Evolutionary conservation across 2,329 filamentous ascomycete species (phyloP).

Genomic region (Dactylonectria macrodidyma): DNA sequence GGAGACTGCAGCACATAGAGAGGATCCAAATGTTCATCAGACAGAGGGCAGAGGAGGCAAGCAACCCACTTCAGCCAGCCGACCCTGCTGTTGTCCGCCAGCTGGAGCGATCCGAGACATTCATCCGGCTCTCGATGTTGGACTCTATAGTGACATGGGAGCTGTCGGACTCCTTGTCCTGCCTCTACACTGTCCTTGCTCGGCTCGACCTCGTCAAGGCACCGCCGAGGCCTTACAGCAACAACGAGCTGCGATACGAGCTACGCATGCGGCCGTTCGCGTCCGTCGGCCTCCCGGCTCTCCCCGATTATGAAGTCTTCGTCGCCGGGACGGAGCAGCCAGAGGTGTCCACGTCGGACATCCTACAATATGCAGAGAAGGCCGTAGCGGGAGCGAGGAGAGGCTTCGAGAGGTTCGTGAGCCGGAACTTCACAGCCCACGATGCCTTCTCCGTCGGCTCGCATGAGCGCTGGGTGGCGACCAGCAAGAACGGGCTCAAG

Average conservation of each 20-base stretch:
- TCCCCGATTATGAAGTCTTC: conserved; percentile 77
- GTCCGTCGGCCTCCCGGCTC: conserved; percentile 75
- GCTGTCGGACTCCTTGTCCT: conserved; percentile 67
- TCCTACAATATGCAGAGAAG: conserved; percentile 63
- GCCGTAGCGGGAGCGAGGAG: conserved; percentile 65
- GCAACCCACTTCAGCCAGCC: conserved; percentile 26
- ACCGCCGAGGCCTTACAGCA: conserved; percentile 75
- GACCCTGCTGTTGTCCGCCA: conserved; percentile 57
- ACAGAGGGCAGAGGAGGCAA: conserved; percentile 53
- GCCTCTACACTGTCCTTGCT: conserved; percentile 77
- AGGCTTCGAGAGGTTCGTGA: conserved; percentile 65
- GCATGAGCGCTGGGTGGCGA: conserved; percentile 73
- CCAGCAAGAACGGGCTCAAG: conserved; percentile 73
- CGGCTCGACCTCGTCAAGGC: conserved; percentile 69
- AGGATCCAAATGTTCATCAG: conserved; percentile 79
- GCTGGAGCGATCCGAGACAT: conserved; percentile 65
- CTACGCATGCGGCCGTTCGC: conserved; percentile 90
- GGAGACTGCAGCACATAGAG: conserved; percentile 78
- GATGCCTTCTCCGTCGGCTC: conserved; percentile 70
- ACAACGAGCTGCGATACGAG: conserved; percentile 80
- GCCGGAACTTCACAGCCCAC: conserved; percentile 65
- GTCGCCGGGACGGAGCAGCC: conserved; percentile 57
- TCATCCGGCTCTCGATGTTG: conserved; percentile 72
- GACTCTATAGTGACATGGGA: conserved; percentile 76
- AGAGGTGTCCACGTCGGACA: conserved; percentile 54